Base-by-base conservation (phyloP, 768 basidiomycete species). In the Tephrocybe rancida region DNA sequence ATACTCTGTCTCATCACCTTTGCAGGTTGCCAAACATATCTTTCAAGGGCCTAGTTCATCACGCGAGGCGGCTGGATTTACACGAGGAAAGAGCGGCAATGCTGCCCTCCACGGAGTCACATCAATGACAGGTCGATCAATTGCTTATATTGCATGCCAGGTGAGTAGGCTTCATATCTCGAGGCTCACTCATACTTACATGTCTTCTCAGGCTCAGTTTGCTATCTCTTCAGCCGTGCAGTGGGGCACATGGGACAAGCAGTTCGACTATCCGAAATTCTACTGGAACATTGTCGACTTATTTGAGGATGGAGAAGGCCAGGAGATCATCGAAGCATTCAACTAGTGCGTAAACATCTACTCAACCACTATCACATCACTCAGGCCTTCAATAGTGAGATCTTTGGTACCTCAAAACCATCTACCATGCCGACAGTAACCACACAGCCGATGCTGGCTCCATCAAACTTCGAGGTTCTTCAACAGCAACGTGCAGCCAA, bases 131-230 rank as follows among this genome's bases (percentile, higher is more conserved):
- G 45, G 58, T 13, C 49, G 44, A 5, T 30, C 51, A 3, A 54
- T 67, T 38, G 59, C 61, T 7, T 65, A 65, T 44, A 26, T 57
- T 3, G 61, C 56, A 9, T 47, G 59, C 10, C 63, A 65, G 58
- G 61, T 64, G 47, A 21, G 54, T 27, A 14, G 13, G 13, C 6
- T 32, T 32, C 6, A 7, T 5, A 3, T 47, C 22, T 11, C 2
- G 30, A 34, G 30, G 7, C 13, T 45, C 42, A 27, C 35, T 27
- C 18, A 6, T 6, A 39, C 27, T 45, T 29, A 22, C 14, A 38
- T 44, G 1, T 44, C 3, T 27, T 18, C 21, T 18, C 44, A 57
- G 54, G 37, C 50, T 19, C 46, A 45, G 10, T 60, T 56, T 32
- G 30, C 51, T 3, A 44, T 60, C 2, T 39, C 57, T 18, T 54